Evolutionary conservation across 1,284 basidiomycete genomes (phyloP).

Genomic region (Malassezia obtusa): DNA sequence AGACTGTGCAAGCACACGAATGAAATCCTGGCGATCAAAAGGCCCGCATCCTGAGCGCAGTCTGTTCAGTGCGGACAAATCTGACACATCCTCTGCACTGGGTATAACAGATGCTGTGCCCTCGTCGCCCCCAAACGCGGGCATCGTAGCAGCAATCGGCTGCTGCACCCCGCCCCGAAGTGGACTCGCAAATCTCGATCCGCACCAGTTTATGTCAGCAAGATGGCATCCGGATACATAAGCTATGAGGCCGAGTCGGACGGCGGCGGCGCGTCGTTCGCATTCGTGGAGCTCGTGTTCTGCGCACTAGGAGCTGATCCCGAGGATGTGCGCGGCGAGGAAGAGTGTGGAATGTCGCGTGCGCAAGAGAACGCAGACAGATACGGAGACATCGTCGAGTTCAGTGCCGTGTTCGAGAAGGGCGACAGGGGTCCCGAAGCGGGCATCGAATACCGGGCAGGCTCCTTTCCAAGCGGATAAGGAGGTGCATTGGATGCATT

Average conservation of each 20-base stretch:
- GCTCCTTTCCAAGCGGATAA: slow-evolving; percentile 22
- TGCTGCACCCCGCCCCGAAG: no score
- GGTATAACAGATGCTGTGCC: no score
- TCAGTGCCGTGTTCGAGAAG: slow-evolving; percentile 42
- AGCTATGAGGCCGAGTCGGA: not conserved
- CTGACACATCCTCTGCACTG: no score
- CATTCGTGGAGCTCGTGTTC: not conserved
- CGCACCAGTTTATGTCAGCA: not conserved
- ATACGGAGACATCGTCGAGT: slow-evolving; percentile 41
- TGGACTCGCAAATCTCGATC: no score
- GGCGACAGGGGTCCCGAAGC: slow-evolving; percentile 36
- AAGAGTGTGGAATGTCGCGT: slow-evolving; percentile 39
- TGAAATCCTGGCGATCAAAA: slow-evolving; percentile 72
- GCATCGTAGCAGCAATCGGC: not conserved
- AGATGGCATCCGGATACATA: no score
- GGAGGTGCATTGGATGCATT: not conserved
- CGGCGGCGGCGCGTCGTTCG: not conserved
- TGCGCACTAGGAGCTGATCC: not conserved
- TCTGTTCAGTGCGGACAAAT: not conserved
- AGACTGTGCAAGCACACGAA: slow-evolving; percentile 79
- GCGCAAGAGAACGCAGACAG: slow-evolving; percentile 46
- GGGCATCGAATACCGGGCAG: slow-evolving; percentile 35
- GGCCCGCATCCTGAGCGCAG: not conserved
- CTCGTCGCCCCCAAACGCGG: not conserved
- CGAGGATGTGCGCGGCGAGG: slow-evolving; percentile 28